Percentiles rank a stretch among this genome's conserved stretches.
Evolutionary conservation across 83 land plant genomes (phyloP).

Genomic region (Thuja plicata): DNA sequence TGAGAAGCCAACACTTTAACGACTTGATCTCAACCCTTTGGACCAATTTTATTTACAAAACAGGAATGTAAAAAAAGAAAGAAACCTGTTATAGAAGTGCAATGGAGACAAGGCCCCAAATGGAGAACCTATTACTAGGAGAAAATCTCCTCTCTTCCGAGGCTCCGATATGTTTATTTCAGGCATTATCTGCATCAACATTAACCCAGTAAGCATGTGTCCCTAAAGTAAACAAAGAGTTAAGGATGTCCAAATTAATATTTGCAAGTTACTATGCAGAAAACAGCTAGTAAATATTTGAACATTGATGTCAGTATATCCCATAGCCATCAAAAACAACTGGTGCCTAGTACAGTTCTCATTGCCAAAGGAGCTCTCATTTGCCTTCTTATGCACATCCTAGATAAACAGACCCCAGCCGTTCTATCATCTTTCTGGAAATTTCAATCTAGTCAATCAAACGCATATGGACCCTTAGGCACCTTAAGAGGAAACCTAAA

Average conservation of each 20-base stretch:
- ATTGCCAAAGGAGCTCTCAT: constrained; percentile 2
- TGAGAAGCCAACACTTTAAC: too few relatives aligned
- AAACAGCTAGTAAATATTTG: not conserved
- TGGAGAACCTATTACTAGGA: constrained; percentile 89
- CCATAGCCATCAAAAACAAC: not conserved
- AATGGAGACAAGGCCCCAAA: constrained; percentile 89
- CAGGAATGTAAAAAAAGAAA: constrained; percentile 1
- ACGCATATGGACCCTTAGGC: not conserved
- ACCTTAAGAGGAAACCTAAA: not conserved
- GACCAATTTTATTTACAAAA: not conserved
- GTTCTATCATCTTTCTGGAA: not conserved
- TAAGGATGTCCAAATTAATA: not conserved
- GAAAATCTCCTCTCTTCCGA: constrained; percentile 63
- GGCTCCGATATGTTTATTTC: constrained; percentile 40
- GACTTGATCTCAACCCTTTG: too few relatives aligned
- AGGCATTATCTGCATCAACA: constrained; percentile 46
- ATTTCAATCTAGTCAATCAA: not conserved
- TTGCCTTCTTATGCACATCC: not conserved
- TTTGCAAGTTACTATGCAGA: not conserved
- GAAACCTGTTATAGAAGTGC: constrained; percentile 88
- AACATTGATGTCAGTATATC: not conserved
- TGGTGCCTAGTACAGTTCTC: not conserved
- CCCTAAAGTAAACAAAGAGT: constrained; percentile 2
- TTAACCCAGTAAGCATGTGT: constrained; percentile 17
- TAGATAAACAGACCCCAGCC: not conserved